Conservation (phyloP, 495 filamentous ascomycete species). For the Tuber umbilicatum region DNA sequence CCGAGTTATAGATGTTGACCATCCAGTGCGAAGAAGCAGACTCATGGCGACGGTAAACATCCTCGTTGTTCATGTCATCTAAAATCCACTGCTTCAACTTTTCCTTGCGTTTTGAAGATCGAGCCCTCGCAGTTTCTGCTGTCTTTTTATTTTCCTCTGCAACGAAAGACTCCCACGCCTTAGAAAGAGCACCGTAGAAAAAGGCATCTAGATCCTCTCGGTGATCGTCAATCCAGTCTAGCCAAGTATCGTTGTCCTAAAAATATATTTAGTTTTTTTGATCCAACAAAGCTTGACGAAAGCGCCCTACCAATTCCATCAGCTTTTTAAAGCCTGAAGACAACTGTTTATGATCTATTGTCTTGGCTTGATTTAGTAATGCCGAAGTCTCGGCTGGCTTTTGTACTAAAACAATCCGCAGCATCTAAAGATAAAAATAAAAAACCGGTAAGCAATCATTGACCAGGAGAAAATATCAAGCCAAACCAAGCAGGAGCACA, state of each 20-base stretch:
- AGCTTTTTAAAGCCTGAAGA: conserved; percentile 73
- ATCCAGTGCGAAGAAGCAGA: conserved; percentile 81
- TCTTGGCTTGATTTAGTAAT: conserved; percentile 62
- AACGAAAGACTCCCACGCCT: conserved; percentile 79
- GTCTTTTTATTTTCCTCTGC: conserved; percentile 68
- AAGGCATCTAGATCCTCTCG: conserved; percentile 70
- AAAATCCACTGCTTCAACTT: conserved; percentile 69
- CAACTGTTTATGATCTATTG: conserved; percentile 62
- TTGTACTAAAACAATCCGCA: conserved; percentile 86
- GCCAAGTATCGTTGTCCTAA: conserved; percentile 71
- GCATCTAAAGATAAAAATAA: conserved; percentile 42
- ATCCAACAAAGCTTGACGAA: conserved; percentile 1
- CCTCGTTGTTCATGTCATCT: conserved; percentile 60
- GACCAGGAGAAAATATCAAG: background rate
- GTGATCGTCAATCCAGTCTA: conserved; percentile 80
- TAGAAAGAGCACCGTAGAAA: conserved; percentile 71
- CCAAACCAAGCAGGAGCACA: conserved; percentile 1
- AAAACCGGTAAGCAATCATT: background rate
- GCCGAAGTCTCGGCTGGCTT: conserved; percentile 75
- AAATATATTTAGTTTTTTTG: conserved; percentile 17
- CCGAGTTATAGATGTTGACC: conserved; percentile 85
- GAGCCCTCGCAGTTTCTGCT: conserved; percentile 60
- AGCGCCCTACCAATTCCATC: conserved; percentile 54
- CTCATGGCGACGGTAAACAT: conserved; percentile 68
- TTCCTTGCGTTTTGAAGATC: conserved; percentile 69